Evolutionary conservation across 2,329 filamentous ascomycete genomes (phyloP), one percentile per base, ranked within the genome.

Genomic region (Whalleya microplaca): DNA sequence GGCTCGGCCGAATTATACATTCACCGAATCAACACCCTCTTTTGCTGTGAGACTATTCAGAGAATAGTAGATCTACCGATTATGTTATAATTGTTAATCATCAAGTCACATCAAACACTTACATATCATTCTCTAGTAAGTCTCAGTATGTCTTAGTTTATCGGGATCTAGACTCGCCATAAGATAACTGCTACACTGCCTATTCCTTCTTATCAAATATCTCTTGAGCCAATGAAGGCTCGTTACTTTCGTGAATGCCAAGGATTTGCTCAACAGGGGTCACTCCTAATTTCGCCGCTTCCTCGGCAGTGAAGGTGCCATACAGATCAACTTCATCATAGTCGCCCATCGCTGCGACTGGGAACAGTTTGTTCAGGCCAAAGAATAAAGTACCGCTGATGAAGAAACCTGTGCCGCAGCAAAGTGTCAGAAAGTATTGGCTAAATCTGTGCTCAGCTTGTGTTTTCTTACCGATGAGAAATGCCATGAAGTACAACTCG

Each of bases 401-500:
- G 51, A 74, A 75, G 63, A 77, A 77, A 5, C 75, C 76, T 76
- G 40, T 9, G 32, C 14, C 2, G 16, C 10, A 45, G 32, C 16
- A 10, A 20, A 12, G 43, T n/a, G 46, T 60, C 21, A 62, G 53
- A 23, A 40, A 40, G 8, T 16, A 19, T 9, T 7, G 19, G 14
- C 48, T 1, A 14, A 48, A 2, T 23, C 19, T 40, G 27, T 21
- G 4, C 1, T 6, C 9, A 8, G 8, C 59, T 14, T 14, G 19
- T 14, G 9, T 60, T 60, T 1, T 61, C 58, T 48, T 41, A 54
- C 77, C 78, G 16, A 78, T 69, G 12, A 80, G 70, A 56, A 80
- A 80, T 0, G 78, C 76, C 69, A 77, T 75, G 54, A 76, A 79
- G 59, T 80, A 80, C 18, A 80, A 59, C 61, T 80, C 69, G n/a